Conservation (phyloP, 2,329 filamentous ascomycete species). For the Cercospora sp. region DNA sequence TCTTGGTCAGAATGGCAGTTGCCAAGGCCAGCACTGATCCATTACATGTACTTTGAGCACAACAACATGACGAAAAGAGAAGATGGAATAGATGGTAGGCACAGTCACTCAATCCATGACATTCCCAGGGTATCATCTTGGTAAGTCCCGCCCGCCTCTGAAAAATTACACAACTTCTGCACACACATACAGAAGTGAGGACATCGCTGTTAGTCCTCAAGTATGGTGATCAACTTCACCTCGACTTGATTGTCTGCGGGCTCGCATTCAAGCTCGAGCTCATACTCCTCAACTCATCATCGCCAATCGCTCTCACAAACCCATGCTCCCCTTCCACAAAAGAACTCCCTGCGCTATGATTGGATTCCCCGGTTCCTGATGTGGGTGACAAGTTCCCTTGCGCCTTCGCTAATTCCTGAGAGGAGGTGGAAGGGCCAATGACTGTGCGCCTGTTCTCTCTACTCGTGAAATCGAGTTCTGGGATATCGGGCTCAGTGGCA, state of each 20-base stretch:
- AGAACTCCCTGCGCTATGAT: conserved; percentile 5
- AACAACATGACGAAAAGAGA: background rate
- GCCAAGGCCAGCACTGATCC: too few relatives aligned
- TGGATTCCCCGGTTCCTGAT: conserved; percentile 4
- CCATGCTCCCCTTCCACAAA: conserved; percentile 24
- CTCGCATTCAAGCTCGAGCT: conserved; percentile 21
- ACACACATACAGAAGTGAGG: background rate
- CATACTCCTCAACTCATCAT: conserved; percentile 26
- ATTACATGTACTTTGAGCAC: background rate
- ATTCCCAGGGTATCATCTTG: conserved; percentile 4
- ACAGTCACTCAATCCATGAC: background rate
- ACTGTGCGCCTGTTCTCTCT: conserved; percentile 25
- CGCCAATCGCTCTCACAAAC: conserved; percentile 22
- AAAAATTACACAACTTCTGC: conserved; percentile 2
- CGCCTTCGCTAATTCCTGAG: conserved; percentile 2
- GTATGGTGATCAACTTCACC: background rate
- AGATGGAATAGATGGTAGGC: background rate
- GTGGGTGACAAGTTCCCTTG: background rate
- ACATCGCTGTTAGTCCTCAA: background rate
- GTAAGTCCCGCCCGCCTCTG: background rate
- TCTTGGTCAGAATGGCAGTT: too few relatives aligned
- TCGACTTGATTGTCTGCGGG: conserved; percentile 4
- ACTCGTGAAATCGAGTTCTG: background rate
- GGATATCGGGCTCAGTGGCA: background rate
- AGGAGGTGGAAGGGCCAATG: conserved; percentile 22